Base-by-base conservation (phyloP, 208 protist genomes). In the Crithidia acanthocephali region DNA sequence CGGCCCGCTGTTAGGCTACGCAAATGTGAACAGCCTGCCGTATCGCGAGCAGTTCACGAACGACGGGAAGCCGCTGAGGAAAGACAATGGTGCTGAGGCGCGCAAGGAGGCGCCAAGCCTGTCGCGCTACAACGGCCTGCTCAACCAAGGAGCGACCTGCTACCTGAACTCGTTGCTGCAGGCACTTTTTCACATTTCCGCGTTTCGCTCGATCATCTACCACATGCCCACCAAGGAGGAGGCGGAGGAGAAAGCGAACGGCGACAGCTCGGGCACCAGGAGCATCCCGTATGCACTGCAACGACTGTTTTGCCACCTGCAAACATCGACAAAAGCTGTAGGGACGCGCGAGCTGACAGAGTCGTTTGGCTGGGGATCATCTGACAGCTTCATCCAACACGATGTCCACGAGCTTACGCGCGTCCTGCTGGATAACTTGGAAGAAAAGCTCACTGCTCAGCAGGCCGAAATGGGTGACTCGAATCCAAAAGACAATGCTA, bases 91-190 rank as follows among this genome's bases (percentile, higher is more conserved):
- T 59, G 28, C 27, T 10, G 74, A 74, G 11, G 55, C 44, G 44
- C 71, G 51, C 23, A 67, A 44, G 48, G 65, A 53, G 16, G 55
- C 44, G 27, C 59, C 51, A 42, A 76, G 30, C 11, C 45, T 66
- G 15, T 72, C 76, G 15, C 75, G 60, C 30, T 89, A 91, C 75
- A 95, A 95, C 66, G 94, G 94, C 11, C 67, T 98, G 44, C 60
- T 92, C 22, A 98, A 98, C 73, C 91, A 98, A 76, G 94, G 94
- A 15, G 90, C 94, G 20, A 98, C 94, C 45, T 98, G 94, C 66
- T 98, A 97, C 73, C 72, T 97, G 53, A 97, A 97, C 74, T 97
- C 93, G 40, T 80, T 98, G 33, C 81, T 98, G 28, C 94, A 98
- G 67, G 67, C 90, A 22, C 80, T 98, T 11, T 98, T 95, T 72